Evolutionary conservation across 2,329 filamentous ascomycete genomes (phyloP), one percentile per base, ranked within the genome.

Genomic region (Penicillium sp.): DNA sequence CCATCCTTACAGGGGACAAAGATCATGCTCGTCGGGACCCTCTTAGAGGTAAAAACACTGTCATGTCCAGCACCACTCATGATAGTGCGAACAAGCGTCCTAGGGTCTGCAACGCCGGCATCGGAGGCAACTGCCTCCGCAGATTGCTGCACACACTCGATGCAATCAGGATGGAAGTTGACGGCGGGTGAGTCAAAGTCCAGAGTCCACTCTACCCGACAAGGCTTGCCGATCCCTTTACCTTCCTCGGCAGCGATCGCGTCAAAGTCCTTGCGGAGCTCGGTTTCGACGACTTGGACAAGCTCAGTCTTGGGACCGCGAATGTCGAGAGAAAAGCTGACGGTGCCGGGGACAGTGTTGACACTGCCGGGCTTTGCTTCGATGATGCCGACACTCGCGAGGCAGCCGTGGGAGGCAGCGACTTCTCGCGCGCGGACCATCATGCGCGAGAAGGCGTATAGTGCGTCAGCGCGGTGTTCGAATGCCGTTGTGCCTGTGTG

Each of bases 401-500:
- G 79, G 13, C 87, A 89, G 1, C 80, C 79, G 64, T 87, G 80
- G 21, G 82, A 79, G 2, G 83, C 82, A 0, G 90, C 90, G 2
- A 89, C 81, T 53, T 84, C 83, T 71, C 91, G 86, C 1, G 86
- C 86, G 59, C 87, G 84, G 0, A 89, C 75, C 63, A 93, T 91
- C 80, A 92, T 84, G 58, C 86, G 86, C 0, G 85, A 84, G 7
- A 90, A 88, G 7, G 87, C 85, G 35, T 91, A 85, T 52, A 92
- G 79, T 1, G 90, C 87, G 72, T 93, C 90, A 5, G 86, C 85
- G 19, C 90, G 85, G 60, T 86, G 84, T 38, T 81, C 78, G 52
- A 91, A 86, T 31, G 88, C 87, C 0, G 91, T 93, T 0, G 91
- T 92, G 1, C 91, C 91, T 0, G 91, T 92, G 71, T 93, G 91